These are phyloP conservation scores for Stereum hirsutum DNA, from an alignment of 1,284 basidiomycete species.

Conservation along the genomic window DNA sequence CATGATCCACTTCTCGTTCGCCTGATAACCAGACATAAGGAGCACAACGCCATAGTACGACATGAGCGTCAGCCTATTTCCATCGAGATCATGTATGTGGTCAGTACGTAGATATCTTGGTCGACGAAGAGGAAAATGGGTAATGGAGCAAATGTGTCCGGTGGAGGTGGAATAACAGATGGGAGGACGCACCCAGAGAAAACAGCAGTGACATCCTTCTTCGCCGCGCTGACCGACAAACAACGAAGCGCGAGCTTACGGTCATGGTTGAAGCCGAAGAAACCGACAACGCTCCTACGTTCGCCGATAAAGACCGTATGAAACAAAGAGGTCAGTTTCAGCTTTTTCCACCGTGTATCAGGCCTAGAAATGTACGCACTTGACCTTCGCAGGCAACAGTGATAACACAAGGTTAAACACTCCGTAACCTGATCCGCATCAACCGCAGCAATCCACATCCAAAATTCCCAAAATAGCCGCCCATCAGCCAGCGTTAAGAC, in stretches of 20 bases:
- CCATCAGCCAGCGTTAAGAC: too few relatives aligned
- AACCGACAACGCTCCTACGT: slow-evolving; percentile 53
- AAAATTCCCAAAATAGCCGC: slow-evolving; percentile 6
- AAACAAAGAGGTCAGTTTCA: not conserved
- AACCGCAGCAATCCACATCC: slow-evolving; percentile 5
- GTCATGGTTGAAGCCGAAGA: slow-evolving; percentile 68
- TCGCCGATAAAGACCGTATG: not conserved
- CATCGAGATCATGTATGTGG: too few relatives aligned
- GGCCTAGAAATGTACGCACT: slow-evolving; percentile 42
- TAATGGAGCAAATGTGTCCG: too few relatives aligned
- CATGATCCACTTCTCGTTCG: slow-evolving; percentile 55
- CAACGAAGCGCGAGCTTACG: slow-evolving; percentile 57
- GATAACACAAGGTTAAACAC: slow-evolving; percentile 75
- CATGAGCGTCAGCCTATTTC: slow-evolving; percentile 69
- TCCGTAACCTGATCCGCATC: slow-evolving; percentile 37
- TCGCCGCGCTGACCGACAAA: slow-evolving; percentile 54
- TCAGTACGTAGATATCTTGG: too few relatives aligned
- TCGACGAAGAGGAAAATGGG: too few relatives aligned
- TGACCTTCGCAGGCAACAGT: slow-evolving; percentile 57
- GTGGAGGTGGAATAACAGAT: not conserved
- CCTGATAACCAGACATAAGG: slow-evolving; percentile 63
- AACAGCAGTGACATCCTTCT: slow-evolving; percentile 59
- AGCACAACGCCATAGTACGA: slow-evolving; percentile 68
- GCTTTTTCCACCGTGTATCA: too few relatives aligned
- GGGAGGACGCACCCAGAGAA: slow-evolving; percentile 53